A percentile compares a stretch with the other conserved stretches of the same genome.
Evolutionary conservation across 2,329 filamentous ascomycete genomes (phyloP).

Genomic region (Penicillium paneum): DNA sequence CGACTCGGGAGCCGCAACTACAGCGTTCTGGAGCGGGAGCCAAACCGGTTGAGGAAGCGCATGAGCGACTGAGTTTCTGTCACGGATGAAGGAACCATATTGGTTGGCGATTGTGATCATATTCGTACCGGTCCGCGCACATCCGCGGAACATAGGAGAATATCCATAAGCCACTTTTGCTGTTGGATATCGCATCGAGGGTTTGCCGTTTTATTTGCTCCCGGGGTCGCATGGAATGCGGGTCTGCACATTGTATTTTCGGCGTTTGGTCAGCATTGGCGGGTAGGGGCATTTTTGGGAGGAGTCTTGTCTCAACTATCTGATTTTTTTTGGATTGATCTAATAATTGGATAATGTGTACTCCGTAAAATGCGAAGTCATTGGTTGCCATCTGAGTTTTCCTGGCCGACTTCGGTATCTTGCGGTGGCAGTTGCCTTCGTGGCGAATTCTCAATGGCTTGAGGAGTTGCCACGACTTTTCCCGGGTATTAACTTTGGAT

Average conservation of each 20-base stretch:
- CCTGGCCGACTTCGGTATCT: not conserved
- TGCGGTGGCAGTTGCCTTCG: constrained; percentile 6
- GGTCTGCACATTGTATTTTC: not conserved
- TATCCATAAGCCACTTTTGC: not conserved
- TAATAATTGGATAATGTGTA: not conserved
- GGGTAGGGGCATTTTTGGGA: not conserved
- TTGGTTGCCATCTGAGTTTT: not conserved
- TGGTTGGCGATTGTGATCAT: not conserved
- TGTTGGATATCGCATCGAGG: not conserved
- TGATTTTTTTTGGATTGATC: not conserved
- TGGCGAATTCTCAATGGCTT: constrained; percentile 9
- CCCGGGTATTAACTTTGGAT: not conserved
- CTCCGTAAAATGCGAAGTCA: not conserved
- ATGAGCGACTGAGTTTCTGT: constrained; percentile 10
- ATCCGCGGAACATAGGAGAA: not conserved
- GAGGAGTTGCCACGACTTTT: not conserved
- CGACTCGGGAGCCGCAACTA: constrained; percentile 21
- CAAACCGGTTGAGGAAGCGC: constrained; percentile 26
- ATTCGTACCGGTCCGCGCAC: too few species aligned
- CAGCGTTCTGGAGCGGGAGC: constrained; percentile 22
- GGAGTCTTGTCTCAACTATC: not conserved
- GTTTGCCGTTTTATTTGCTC: not conserved
- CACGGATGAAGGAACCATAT: not conserved
- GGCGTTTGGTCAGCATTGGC: not conserved
- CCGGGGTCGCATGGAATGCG: not conserved